Conservation (phyloP, 129 eudicot genomes). For the Kitagawia praeruptora region DNA sequence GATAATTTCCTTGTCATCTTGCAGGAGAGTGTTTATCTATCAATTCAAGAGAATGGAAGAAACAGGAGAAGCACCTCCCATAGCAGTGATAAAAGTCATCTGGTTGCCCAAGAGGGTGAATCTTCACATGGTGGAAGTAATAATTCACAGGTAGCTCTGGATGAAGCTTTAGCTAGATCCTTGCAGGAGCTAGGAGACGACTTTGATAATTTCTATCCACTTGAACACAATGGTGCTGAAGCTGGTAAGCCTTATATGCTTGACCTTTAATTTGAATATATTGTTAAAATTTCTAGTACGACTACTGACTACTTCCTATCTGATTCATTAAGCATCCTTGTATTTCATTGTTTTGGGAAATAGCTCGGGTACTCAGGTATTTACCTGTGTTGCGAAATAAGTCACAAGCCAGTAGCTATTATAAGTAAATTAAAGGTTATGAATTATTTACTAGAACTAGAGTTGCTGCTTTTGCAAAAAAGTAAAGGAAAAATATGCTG, state of each 20-base stretch:
- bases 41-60: conserved; percentile 41
- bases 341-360: background rate
- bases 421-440: background rate
- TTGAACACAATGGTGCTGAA: conserved; percentile 31
- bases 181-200: conserved; percentile 70
- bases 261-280: conserved; percentile 7
- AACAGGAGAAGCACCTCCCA: conserved; percentile 23
- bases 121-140: conserved; percentile 31
- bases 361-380: background rate
- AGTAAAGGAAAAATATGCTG: background rate
- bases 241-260: conserved; percentile 26
- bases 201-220: conserved; percentile 34
- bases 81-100: conserved; percentile 25
- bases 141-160: conserved; percentile 52
- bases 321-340: background rate
- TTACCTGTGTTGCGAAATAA: background rate
- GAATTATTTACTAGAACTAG: background rate
- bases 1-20: background rate
- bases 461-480: background rate
- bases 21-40: conserved; percentile 64
- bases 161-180: conserved; percentile 88
- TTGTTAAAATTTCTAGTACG: background rate
- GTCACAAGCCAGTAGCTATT: background rate
- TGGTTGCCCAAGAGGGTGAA: conserved; percentile 41
- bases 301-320: background rate